Evolutionary conservation across 352 stramenopile genomes (phyloP).

Genomic region (Globisporangium cederbergense): DNA sequence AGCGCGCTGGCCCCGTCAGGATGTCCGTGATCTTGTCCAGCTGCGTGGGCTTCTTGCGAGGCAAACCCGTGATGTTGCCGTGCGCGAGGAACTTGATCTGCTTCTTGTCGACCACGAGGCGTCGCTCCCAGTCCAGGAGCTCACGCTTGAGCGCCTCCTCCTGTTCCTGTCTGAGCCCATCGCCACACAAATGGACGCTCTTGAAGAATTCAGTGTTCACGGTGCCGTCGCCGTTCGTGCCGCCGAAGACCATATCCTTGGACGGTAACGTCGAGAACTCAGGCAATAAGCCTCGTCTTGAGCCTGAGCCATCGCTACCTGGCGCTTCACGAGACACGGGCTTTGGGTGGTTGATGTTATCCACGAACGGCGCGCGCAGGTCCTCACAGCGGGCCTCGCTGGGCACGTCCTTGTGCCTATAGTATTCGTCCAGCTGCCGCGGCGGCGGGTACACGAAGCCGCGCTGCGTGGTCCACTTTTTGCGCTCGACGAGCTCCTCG

Average conservation of each 20-base stretch:
- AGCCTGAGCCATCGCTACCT: constrained; percentile 3
- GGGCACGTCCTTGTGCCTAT: constrained; percentile 60
- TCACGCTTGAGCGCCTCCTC: constrained; percentile 63
- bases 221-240: constrained; percentile 66
- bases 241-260: constrained; percentile 87
- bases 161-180: constrained; percentile 71
- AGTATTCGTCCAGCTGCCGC: constrained; percentile 61
- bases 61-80: constrained; percentile 74
- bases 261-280: constrained; percentile 82
- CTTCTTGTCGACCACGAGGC: constrained; percentile 86
- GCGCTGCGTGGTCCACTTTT: constrained; percentile 78
- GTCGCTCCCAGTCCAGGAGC: constrained; percentile 63
- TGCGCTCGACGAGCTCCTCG: constrained; percentile 41
- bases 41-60: constrained; percentile 48
- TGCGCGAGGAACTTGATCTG: constrained; percentile 87
- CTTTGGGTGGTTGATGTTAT: constrained; percentile 75
- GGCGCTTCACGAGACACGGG: constrained; percentile 43
- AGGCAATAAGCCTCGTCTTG: background rate
- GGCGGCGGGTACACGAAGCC: constrained; percentile 88
- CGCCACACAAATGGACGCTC: constrained; percentile 84
- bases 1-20: constrained; percentile 39
- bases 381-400: constrained; percentile 83
- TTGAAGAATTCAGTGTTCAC: constrained; percentile 76
- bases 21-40: constrained; percentile 81
- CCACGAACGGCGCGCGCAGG: constrained; percentile 75